Base-by-base conservation (phyloP, 441 rosid species). In the Geranium incanum region DNA sequence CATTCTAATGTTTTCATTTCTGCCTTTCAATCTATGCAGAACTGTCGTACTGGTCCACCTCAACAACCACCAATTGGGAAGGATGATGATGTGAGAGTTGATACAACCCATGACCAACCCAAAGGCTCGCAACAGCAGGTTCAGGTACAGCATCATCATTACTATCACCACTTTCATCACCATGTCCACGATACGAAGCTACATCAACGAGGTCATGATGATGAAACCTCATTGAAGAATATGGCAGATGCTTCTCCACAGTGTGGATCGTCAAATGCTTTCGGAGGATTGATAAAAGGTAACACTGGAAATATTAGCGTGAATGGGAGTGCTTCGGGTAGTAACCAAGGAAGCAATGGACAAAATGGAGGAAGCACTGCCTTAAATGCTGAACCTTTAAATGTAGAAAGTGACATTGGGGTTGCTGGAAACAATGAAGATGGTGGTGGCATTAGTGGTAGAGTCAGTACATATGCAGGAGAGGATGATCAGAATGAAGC, bases 241-340 rank as follows among this genome's bases (percentile, higher is more conserved):
- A 71, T 78, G 79, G 73, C 67, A 70, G 78, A 70, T 16, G 55
- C 73, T 65, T 78, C 83, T 81, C 76, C 62, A 11, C 90, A 78
- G 60, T 78, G 85, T 81, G 88, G 89, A 63, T 87, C 90, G 48
- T 86, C 90, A 72, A 87, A 86, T 75, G 76, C 76, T 52, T 75
- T 87, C 74, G 80, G 77, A 62, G 86, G 82, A 15, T 72, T 71
- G 59, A 50, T 63, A 12, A 78, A 84, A 77, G 85, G 82, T 67
- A 75, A 79, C 71, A 70, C 79, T 60, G 81, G 87, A 60, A 85
- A 86, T 75, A 73, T 55, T 75, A 87, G 88, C 76, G 80, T 86
- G 73, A 86, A 86, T 75, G 91, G 89, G 70, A 87, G 91, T 73
- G 84, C 70, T 75, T 81, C 88, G 1, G 88, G 95, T 45, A 91